Conservation (phyloP, 768 basidiomycete species). For the Leccinellum rugosiceps region DNA sequence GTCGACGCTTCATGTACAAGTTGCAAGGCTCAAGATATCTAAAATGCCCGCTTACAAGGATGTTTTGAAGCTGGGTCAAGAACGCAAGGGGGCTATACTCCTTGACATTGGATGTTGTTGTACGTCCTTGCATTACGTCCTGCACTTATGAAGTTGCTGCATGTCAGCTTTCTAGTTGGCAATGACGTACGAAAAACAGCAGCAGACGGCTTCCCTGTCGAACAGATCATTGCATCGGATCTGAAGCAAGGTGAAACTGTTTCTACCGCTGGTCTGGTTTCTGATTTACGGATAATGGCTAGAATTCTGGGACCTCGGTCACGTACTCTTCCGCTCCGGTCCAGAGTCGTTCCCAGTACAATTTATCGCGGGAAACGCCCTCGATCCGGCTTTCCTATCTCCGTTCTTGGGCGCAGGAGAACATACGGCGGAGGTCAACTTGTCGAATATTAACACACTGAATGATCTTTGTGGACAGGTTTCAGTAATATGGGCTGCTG, state of each 20-base stretch:
- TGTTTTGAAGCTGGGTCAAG: slow-evolving; percentile 35
- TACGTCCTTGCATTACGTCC: slow-evolving; percentile 4
- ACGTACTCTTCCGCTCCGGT: too few relatives aligned
- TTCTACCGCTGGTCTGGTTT: background rate
- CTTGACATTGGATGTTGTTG: too few relatives aligned
- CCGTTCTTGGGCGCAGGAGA: slow-evolving; percentile 24
- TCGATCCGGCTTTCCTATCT: slow-evolving; percentile 44
- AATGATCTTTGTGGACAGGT: slow-evolving; percentile 45
- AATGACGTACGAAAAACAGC: slow-evolving; percentile 39
- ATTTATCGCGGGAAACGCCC: slow-evolving; percentile 55
- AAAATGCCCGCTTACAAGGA: slow-evolving; percentile 19
- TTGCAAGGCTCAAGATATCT: slow-evolving; percentile 20
- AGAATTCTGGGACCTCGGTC: slow-evolving; percentile 64
- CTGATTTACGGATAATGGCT: background rate
- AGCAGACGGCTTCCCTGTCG: slow-evolving; percentile 40
- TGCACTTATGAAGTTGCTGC: background rate
- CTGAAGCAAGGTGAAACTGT: slow-evolving; percentile 31
- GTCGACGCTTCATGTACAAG: background rate
- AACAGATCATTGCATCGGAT: slow-evolving; percentile 39
- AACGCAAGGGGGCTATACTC: slow-evolving; percentile 35
- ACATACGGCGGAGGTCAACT: slow-evolving; percentile 16
- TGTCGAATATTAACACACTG: slow-evolving; percentile 38
- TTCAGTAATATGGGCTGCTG: slow-evolving; percentile 46
- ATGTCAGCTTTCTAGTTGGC: slow-evolving; percentile 32
- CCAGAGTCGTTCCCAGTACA: slow-evolving; percentile 49